Percentiles rank a stretch among this genome's conserved stretches.
Evolutionary conservation across 2,329 filamentous ascomycete genomes (phyloP).

Genomic region (Neurospora sp.): DNA sequence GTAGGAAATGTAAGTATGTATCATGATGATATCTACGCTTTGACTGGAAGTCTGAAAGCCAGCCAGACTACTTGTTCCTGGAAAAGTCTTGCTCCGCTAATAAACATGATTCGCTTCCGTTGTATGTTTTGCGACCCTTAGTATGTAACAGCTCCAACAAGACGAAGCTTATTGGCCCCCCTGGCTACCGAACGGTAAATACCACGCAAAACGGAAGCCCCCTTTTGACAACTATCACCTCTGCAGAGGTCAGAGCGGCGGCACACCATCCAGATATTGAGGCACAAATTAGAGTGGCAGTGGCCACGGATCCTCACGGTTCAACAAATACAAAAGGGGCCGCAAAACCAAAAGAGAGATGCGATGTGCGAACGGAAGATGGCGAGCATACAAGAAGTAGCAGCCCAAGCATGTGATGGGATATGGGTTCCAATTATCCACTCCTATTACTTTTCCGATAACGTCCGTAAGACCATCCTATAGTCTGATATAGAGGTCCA

Average conservation of each 20-base stretch:
- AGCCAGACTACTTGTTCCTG: neutral
- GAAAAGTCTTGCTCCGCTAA: neutral
- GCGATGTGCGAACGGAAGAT: neutral
- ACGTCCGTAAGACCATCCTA: slow-evolving; percentile 27
- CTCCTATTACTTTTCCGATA: neutral
- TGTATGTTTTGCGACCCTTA: neutral
- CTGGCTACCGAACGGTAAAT: neutral
- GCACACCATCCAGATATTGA: neutral
- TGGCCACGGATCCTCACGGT: neutral
- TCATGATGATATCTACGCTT: neutral
- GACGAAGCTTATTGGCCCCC: neutral
- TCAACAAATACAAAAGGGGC: neutral
- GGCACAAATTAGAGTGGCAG: neutral
- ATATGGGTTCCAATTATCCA: neutral
- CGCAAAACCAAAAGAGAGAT: neutral
- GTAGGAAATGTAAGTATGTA: neutral
- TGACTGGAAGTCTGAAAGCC: neutral
- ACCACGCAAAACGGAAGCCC: neutral
- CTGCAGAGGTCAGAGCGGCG: neutral
- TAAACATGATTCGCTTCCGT: neutral
- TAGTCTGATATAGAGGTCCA: slow-evolving; percentile 77
- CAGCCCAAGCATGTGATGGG: neutral
- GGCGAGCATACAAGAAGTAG: neutral
- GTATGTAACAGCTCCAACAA: neutral
- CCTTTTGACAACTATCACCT: neutral